These are phyloP conservation scores for Leccinum truebloodii DNA, from an alignment of 768 basidiomycete genomes.

Conservation along the genomic window DNA sequence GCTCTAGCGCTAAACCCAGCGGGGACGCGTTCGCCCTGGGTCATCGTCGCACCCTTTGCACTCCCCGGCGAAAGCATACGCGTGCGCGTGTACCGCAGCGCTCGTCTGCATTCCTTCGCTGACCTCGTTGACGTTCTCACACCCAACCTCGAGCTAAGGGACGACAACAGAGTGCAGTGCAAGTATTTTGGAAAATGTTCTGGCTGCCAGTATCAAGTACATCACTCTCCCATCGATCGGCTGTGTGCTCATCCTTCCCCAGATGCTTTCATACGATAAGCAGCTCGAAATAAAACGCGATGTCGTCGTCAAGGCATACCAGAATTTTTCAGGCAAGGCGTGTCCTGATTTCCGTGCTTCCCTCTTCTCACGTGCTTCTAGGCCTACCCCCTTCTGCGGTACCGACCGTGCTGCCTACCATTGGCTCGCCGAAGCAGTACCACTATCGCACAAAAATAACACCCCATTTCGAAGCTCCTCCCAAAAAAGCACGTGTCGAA, in stretches of 20 bases:
- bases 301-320: constrained; percentile 82
- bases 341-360: constrained; percentile 23
- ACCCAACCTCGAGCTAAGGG: constrained; percentile 66
- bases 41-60: constrained; percentile 78
- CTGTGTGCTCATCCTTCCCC: background rate
- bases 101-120: constrained; percentile 71
- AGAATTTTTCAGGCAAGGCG: constrained; percentile 58
- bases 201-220: constrained; percentile 93
- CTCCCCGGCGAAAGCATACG: constrained; percentile 82
- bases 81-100: constrained; percentile 69
- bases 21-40: constrained; percentile 63
- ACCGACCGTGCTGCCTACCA: constrained; percentile 70
- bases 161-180: constrained; percentile 67
- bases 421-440: constrained; percentile 88
- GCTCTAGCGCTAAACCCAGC: constrained; percentile 59
- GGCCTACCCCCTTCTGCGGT: constrained; percentile 57
- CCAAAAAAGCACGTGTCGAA: constrained; percentile 38
- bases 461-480: constrained; percentile 88
- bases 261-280: constrained; percentile 86
- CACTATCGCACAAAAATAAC: constrained; percentile 96
- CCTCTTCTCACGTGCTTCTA: constrained; percentile 5
- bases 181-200: constrained; percentile 88
- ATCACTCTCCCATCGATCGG: constrained; percentile 7
- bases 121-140: constrained; percentile 67
- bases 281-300: constrained; percentile 87